phyloP scores from a whole-genome alignment of 345 rosid species.

The Citrus hindsii region DNA sequence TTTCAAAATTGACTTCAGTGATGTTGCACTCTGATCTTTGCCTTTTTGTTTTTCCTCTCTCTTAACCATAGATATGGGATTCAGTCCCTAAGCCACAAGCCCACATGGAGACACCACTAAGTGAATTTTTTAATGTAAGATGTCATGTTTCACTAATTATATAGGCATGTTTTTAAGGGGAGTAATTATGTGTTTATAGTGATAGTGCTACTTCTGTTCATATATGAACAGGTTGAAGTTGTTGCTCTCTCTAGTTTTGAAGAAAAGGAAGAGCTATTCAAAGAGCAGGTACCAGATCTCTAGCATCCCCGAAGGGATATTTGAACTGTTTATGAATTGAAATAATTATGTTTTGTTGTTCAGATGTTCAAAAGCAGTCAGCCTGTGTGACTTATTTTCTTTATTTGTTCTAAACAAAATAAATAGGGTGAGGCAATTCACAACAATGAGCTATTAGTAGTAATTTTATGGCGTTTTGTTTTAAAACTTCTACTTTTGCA shows the following conservation, averaged over 20 bases:
- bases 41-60: constrained; percentile 1
- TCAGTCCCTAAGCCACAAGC: constrained; percentile 92
- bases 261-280: constrained; percentile 94
- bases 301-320: neutral
- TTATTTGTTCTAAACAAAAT: neutral
- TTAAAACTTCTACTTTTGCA: neutral
- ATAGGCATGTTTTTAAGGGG: neutral
- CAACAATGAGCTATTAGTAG: neutral
- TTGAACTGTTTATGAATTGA: neutral
- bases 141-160: neutral
- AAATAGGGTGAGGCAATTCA: neutral
- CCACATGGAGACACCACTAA: constrained; percentile 84
- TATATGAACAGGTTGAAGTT: constrained; percentile 75
- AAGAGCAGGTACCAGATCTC: constrained; percentile 70
- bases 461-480: neutral
- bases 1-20: constrained; percentile 5
- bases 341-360: neutral
- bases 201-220: constrained; percentile 10
- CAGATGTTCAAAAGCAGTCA: neutral
- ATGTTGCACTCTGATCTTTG: constrained; percentile 11
- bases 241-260: constrained; percentile 97
- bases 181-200: neutral
- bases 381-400: neutral
- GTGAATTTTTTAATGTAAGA: constrained; percentile 95
- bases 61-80: constrained; percentile 87